Conservation (phyloP, 1,284 basidiomycete genomes). For the Sporisorium scitamineum region DNA sequence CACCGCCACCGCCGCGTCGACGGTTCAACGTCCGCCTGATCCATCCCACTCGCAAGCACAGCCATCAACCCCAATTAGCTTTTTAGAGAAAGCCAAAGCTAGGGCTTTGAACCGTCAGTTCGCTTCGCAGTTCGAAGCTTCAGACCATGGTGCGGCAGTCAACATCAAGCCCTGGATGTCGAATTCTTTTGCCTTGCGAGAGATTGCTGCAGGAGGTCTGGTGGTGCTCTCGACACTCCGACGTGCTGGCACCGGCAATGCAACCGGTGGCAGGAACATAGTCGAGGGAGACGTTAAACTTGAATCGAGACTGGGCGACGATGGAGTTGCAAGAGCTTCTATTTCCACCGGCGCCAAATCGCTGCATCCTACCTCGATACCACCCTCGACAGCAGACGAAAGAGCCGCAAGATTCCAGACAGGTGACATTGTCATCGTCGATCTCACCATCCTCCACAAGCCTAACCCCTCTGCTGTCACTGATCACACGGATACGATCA, state of each 20-base stretch:
- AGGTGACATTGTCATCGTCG: conserved; percentile 19
- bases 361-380: conserved; percentile 12
- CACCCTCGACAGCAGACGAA: neutral
- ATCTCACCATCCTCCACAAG: conserved; percentile 26
- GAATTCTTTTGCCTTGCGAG: neutral
- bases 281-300: conserved; percentile 4
- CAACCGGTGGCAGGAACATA: neutral
- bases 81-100: conserved; percentile 24
- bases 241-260: conserved; percentile 7
- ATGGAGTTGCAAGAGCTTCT: conserved; percentile 11
- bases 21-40: neutral
- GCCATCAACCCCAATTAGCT: neutral
- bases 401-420: conserved; percentile 10
- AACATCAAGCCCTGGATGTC: conserved; percentile 20
- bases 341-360: conserved; percentile 22
- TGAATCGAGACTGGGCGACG: conserved; percentile 26
- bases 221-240: conserved; percentile 28
- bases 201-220: conserved; percentile 6
- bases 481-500: conserved; percentile 4
- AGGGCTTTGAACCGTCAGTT: conserved; percentile 13
- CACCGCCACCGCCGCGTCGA: neutral
- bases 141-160: neutral
- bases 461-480: neutral
- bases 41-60: neutral
- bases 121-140: neutral